Percentiles rank a stretch among this genome's conserved stretches.
phyloP scores from a whole-genome alignment of 768 basidiomycete genomes.

The Agrocybe chaxingu region DNA sequence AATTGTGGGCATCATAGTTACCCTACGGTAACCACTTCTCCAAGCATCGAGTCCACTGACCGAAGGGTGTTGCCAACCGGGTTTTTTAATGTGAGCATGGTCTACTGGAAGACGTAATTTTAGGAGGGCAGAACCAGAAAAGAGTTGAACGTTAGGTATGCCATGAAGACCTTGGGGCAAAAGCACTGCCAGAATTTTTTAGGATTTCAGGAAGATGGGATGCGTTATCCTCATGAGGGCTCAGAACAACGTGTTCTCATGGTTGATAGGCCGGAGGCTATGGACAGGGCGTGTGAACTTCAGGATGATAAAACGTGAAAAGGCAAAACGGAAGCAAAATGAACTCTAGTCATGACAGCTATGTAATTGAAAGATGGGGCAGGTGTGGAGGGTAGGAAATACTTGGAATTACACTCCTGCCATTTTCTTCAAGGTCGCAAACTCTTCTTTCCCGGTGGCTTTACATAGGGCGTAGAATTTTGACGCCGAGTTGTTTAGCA shows the following conservation, averaged over 20 bases:
- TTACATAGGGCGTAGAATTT: constrained; percentile 69
- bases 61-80: constrained; percentile 1
- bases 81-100: background rate
- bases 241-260: constrained; percentile 13
- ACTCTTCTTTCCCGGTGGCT: constrained; percentile 72
- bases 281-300: background rate
- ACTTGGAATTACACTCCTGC: constrained; percentile 37
- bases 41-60: background rate
- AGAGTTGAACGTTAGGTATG: too few species aligned
- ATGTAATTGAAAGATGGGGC: constrained; percentile 1
- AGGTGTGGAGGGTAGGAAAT: background rate
- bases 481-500: constrained; percentile 55
- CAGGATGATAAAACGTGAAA: constrained; percentile 8
- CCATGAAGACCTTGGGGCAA: too few species aligned
- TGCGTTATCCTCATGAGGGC: background rate
- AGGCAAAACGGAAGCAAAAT: background rate
- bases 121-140: too few species aligned
- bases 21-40: constrained; percentile 9
- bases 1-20: constrained; percentile 9
- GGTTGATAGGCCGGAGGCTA: constrained; percentile 12
- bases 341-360: background rate
- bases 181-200: background rate
- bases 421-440: constrained; percentile 64
- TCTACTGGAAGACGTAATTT: too few species aligned
- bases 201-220: too few species aligned